These are phyloP conservation scores for Bipolaris gigantea DNA, from an alignment of 2,329 filamentous ascomycete genomes.

Conservation along the genomic window DNA sequence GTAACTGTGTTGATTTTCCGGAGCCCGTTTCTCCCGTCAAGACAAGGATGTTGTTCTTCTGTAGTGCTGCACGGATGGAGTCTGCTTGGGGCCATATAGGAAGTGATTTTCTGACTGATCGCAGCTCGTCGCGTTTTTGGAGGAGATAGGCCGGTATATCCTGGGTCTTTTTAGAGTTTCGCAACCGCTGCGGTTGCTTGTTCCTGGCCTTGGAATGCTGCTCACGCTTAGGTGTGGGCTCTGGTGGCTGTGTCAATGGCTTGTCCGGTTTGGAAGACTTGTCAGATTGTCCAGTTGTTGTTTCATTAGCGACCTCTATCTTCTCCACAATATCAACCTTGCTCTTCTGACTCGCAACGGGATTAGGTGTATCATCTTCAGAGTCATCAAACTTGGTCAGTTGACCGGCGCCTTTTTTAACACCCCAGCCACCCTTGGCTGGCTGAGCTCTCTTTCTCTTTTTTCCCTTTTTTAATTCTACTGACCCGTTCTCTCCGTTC, in stretches of 20 bases:
- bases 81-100: slow-evolving; percentile 78
- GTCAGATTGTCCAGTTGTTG: background rate
- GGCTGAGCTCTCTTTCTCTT: slow-evolving; percentile 38
- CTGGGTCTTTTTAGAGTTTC: slow-evolving; percentile 8
- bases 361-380: slow-evolving; percentile 5
- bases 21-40: slow-evolving; percentile 93
- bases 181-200: slow-evolving; percentile 4
- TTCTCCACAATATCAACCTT: background rate
- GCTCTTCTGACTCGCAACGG: background rate
- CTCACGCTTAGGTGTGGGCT: slow-evolving; percentile 1
- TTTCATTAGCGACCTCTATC: background rate
- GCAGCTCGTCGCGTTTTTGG: slow-evolving; percentile 53
- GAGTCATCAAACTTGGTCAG: slow-evolving; percentile 21
- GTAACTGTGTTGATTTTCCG: slow-evolving; percentile 95
- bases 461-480: slow-evolving; percentile 28
- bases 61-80: slow-evolving; percentile 67
- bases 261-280: slow-evolving; percentile 2
- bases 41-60: slow-evolving; percentile 72
- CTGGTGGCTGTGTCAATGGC: background rate
- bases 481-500: background rate
- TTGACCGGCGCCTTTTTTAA: slow-evolving; percentile 21
- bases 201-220: slow-evolving; percentile 1
- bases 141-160: slow-evolving; percentile 30
- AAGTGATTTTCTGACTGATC: slow-evolving; percentile 63
- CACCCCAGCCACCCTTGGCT: slow-evolving; percentile 6